Conservation (phyloP, 148 eudicot species). For the Silene uniflora region DNA sequence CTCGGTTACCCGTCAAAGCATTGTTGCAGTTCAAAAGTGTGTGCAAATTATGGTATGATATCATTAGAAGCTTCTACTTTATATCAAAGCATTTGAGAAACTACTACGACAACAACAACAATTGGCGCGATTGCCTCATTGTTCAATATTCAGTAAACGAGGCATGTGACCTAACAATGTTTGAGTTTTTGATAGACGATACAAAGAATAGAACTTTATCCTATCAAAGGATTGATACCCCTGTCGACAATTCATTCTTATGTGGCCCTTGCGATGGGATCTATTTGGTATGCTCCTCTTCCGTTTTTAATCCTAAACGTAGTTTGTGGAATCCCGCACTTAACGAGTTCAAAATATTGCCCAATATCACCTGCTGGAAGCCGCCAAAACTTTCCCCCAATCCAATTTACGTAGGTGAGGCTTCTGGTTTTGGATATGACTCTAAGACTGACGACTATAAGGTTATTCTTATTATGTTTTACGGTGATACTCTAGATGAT, state of each 20-base stretch:
- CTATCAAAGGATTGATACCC: neutral
- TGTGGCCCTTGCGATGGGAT: conserved; percentile 21
- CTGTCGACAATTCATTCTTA: neutral
- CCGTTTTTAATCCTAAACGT: neutral
- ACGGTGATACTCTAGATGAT: neutral
- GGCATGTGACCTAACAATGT: neutral
- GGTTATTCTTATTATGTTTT: conserved; percentile 3
- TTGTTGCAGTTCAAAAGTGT: conserved; percentile 13
- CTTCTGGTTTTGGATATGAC: conserved; percentile 17
- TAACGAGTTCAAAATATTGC: neutral
- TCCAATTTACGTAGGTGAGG: neutral
- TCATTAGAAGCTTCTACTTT: conserved; percentile 5
- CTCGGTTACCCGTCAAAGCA: conserved; percentile 12
- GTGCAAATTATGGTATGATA: conserved; percentile 19
- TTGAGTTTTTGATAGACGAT: conserved; percentile 9
- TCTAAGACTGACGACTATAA: conserved; percentile 9
- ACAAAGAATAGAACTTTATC: neutral
- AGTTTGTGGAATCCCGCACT: conserved; percentile 17
- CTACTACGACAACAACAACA: conserved; percentile 10
- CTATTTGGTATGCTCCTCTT: neutral
- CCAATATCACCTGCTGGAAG: neutral
- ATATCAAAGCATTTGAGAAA: conserved; percentile 17
- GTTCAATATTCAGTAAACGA: neutral
- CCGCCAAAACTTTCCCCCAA: neutral
- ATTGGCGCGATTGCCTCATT: conserved; percentile 4